A percentile compares a stretch with the other conserved stretches of the same genome.
phyloP scores from a whole-genome alignment of 108 stramenopile genomes.

The Cyclotella cryptica region DNA sequence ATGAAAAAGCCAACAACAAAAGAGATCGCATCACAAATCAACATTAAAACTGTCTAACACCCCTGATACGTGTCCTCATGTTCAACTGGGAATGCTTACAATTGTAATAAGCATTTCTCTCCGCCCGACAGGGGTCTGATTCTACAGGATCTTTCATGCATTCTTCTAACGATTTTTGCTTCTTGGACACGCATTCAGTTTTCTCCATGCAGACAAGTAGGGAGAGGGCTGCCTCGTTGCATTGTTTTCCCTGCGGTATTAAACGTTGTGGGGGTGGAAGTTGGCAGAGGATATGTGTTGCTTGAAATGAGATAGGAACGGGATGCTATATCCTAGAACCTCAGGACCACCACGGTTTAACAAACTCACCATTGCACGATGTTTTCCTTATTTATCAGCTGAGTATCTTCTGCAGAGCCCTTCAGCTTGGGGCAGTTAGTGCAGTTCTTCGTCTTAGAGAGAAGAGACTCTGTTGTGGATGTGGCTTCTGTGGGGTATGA shows the following conservation, averaged over 20 bases:
- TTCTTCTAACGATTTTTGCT: slow-evolving; percentile 65
- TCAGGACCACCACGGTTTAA: too few species aligned
- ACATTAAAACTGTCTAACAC: slow-evolving; percentile 72
- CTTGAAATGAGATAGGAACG: too few species aligned
- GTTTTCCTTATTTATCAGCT: too few species aligned
- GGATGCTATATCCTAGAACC: too few species aligned
- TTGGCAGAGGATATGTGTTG: too few species aligned
- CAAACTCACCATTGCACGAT: too few species aligned
- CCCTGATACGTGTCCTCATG: slow-evolving; percentile 86
- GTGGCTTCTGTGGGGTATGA: too few species aligned
- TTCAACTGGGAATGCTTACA: slow-evolving; percentile 90
- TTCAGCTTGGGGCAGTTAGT: too few species aligned
- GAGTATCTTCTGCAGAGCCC: too few species aligned
- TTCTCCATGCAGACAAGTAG: slow-evolving; percentile 84
- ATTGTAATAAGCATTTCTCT: slow-evolving; percentile 84
- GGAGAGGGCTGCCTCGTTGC: slow-evolving; percentile 85
- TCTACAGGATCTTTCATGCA: slow-evolving; percentile 78
- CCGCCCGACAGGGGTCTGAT: slow-evolving; percentile 66
- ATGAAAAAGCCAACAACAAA: neutral
- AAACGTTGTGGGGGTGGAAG: neutral
- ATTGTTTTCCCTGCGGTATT: slow-evolving; percentile 74
- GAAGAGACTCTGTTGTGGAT: too few species aligned
- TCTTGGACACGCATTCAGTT: slow-evolving; percentile 67
- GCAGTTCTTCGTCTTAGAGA: too few species aligned
- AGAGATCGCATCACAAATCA: neutral